Conservation (phyloP, 345 rosid genomes). For the Euphorbia peplus region DNA sequence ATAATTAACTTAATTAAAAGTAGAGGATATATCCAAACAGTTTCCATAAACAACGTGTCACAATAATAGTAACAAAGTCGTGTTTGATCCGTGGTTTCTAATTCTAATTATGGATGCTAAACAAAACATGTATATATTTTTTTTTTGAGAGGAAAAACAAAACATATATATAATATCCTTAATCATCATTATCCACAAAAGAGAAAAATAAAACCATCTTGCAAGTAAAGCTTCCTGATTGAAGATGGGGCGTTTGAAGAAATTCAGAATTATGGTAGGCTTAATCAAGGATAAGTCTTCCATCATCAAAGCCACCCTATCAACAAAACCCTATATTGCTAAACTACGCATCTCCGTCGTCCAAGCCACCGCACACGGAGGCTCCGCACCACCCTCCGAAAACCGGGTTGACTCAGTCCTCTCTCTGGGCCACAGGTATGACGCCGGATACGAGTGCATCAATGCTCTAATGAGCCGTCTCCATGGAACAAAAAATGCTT, state of each 20-base stretch:
- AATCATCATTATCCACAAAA: too few relatives aligned
- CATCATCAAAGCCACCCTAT: conserved; percentile 38
- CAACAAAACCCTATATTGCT: conserved; percentile 29
- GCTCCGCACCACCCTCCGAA: conserved; percentile 33
- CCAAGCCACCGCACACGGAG: conserved; percentile 47
- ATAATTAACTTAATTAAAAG: too few relatives aligned
- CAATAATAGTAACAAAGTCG: too few relatives aligned
- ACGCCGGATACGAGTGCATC: conserved; percentile 37
- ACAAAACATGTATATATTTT: too few relatives aligned
- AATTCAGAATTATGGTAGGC: conserved; percentile 28
- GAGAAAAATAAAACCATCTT: too few relatives aligned
- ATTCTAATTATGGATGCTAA: too few relatives aligned
- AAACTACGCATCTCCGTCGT: conserved; percentile 32
- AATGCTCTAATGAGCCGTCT: conserved; percentile 44
- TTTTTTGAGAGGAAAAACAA: too few relatives aligned
- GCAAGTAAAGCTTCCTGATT: too few relatives aligned
- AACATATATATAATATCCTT: too few relatives aligned
- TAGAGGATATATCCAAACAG: too few relatives aligned
- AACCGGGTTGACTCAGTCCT: conserved; percentile 36
- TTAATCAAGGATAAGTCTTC: conserved; percentile 46
- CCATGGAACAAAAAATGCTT: conserved; percentile 32
- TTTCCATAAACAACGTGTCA: too few relatives aligned
- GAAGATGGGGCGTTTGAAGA: conserved; percentile 41
- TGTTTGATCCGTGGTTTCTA: too few relatives aligned
- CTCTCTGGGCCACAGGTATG: conserved; percentile 21